These are phyloP conservation scores for Daldinia sp. DNA, from an alignment of 2,329 filamentous ascomycete genomes.

Conservation along the genomic window DNA sequence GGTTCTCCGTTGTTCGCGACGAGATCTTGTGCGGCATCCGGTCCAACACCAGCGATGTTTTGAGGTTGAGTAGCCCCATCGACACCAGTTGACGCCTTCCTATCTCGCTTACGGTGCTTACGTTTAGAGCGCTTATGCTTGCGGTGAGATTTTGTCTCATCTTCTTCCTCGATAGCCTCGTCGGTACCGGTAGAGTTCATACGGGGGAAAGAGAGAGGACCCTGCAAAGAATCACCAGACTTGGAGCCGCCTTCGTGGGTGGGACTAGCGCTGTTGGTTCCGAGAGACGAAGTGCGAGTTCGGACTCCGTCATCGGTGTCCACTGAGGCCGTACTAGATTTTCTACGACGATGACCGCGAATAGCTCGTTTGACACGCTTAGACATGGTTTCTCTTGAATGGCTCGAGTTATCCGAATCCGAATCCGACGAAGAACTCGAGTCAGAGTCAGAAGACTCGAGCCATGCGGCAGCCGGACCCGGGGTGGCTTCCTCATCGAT, in stretches of 20 bases:
- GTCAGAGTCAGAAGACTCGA: slow-evolving; percentile 73
- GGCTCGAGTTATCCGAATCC: slow-evolving; percentile 75
- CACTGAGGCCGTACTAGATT: slow-evolving; percentile 77
- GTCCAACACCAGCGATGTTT: slow-evolving; percentile 45
- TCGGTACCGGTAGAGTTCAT: slow-evolving; percentile 53
- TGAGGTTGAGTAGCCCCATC: slow-evolving; percentile 40
- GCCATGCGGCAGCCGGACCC: slow-evolving; percentile 81
- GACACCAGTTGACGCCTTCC: slow-evolving; percentile 36
- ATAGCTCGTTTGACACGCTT: slow-evolving; percentile 81
- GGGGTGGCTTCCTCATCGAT: slow-evolving; percentile 92
- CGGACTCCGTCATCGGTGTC: slow-evolving; percentile 56
- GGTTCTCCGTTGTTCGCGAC: slow-evolving; percentile 52
- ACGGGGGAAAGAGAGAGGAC: slow-evolving; percentile 47
- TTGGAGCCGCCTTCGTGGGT: slow-evolving; percentile 51
- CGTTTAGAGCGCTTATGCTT: slow-evolving; percentile 42
- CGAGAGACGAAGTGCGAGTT: slow-evolving; percentile 54
- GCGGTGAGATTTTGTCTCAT: slow-evolving; percentile 48
- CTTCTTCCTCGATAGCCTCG: slow-evolving; percentile 57
- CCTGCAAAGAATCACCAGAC: slow-evolving; percentile 51
- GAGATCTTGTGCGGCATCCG: slow-evolving; percentile 25
- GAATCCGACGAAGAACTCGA: slow-evolving; percentile 65
- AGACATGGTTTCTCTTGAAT: slow-evolving; percentile 69
- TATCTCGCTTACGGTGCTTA: slow-evolving; percentile 51
- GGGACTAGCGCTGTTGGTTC: slow-evolving; percentile 48
- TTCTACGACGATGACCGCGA: slow-evolving; percentile 73